Base-by-base conservation (phyloP, 2,329 filamentous ascomycete genomes). In the Ophiostoma fasciatum region DNA sequence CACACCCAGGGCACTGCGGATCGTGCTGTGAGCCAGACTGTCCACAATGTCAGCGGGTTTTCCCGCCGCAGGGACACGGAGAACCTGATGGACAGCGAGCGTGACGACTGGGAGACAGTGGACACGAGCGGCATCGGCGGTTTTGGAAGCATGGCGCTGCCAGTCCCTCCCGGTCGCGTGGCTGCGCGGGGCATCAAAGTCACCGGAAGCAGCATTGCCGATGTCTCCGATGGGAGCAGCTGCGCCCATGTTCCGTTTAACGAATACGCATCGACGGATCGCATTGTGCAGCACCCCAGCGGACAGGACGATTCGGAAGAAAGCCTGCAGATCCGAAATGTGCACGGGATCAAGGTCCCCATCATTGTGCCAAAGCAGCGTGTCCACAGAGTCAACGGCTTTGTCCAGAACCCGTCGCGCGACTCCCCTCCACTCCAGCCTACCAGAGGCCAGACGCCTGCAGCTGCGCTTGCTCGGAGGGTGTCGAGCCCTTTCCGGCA, bases 121-220 rank as follows among this genome's bases (percentile, higher is more conserved):
- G 47, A 45, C 13, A 55, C 53, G 11, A 56, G 50, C 7, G 51
- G n/a, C n/a, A n/a, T n/a, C 51, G 7, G 42, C 36, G 51, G 45
- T 5, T 47, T 49, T 10, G 48, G 44, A 22, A 49, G 47, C 38
- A 44, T 48, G 43, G 39, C 14, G 30, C 26, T 31, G 27, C 28
- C 33, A 4, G 39, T 13, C 25, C 35, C 31, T 15, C 5, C 9
- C 8, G 32, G 14, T 6, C 21, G n/a, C 13, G 22, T 11, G 18
- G 4, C 19, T 19, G 4, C 11, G 27, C 28, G 42, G 44, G 7
- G 33, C 4, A 27, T 35, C 30, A 44, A 46, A 14, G 18, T 33
- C 4, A 43, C 42, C 0, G 60, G 62, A 9, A 63, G 58, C 42
- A 67, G 63, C 37, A 43, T 67, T 17, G 63, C 63, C 3, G 56